Conservation (phyloP, 83 land plant genomes). For the Picea abies region DNA sequence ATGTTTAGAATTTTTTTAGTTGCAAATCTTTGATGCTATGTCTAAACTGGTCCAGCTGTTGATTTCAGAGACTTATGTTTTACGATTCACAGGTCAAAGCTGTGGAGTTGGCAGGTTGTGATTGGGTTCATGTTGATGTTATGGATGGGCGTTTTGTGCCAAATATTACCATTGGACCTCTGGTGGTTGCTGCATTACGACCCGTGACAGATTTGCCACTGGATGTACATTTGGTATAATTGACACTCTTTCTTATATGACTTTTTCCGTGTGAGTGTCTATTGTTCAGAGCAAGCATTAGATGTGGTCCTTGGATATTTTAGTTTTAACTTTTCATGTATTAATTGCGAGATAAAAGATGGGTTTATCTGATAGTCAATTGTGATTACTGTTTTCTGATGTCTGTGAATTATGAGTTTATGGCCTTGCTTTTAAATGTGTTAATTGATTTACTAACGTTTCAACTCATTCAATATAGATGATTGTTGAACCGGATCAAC, state of each 20-base stretch:
- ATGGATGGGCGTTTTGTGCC: conserved; percentile 99
- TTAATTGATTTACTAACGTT: neutral
- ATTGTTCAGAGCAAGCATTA: neutral
- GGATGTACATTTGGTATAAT: conserved; percentile 90
- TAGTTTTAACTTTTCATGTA: neutral
- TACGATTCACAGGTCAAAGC: conserved; percentile 79
- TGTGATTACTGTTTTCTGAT: neutral
- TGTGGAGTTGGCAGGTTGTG: conserved; percentile 93
- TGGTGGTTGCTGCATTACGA: too few species aligned
- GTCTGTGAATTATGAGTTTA: neutral
- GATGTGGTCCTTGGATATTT: neutral
- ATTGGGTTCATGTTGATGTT: conserved; percentile 99
- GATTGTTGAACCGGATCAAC: conserved; percentile 98
- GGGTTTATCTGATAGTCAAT: neutral
- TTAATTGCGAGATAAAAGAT: neutral
- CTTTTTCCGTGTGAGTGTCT: neutral
- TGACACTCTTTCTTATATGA: neutral
- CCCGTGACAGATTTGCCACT: too few species aligned
- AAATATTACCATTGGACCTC: too few species aligned
- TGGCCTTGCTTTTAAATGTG: neutral
- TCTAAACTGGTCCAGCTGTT: neutral
- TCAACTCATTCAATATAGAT: conserved; percentile 47
- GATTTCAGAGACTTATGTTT: neutral
- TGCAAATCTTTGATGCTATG: neutral
- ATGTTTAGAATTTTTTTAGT: neutral